Evolutionary conservation across 306 rosid species (phyloP), one percentile per base, ranked within the genome.

Genomic region (Prunus dulcis): DNA sequence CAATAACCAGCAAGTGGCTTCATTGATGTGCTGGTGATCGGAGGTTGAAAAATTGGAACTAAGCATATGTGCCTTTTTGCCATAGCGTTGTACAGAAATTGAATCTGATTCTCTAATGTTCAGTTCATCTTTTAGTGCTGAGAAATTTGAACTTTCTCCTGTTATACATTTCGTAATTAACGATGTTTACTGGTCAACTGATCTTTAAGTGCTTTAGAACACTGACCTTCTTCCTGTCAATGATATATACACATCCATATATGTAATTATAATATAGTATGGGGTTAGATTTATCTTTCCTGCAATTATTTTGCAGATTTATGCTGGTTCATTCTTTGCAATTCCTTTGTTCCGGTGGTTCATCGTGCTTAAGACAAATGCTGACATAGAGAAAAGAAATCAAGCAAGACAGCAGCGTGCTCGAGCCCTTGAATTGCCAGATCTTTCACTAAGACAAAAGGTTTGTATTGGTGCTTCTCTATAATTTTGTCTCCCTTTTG

Each of bases 321-420:
- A 95, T 83, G 99, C 99, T 53, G 98, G 96, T 83, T 95, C 99
- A 19, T 92, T 95, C 91, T 95, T 95, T 86, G 92, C 98, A 63
- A 95, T 95, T 88, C 99, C 99, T 72, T 84, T 95, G 84, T 78
- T 88, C 73, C 96, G 99, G 80, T 92, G 96, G 98, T 88, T 91
- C 73, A 61, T 88, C 66, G 28, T 88, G 81, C 84, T 75, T 17
- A 85, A 73, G 58, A 92, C 84, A 71, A 95, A 95, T 85, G 84
- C 86, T 52, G 82, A 89, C 65, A 91, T 92, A 87, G 97, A 88
- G 77, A 92, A 89, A 88, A 87, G 98, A 89, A 95, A 95, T 78
- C 76, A 52, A 81, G 96, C 80, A 68, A 87, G 99, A 84, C 83
- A 77, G 81, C 87, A 80, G 84, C 77, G 86, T 76, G 96, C 98